phyloP scores from a whole-genome alignment of 352 stramenopile species.

The Blastocystis sp. region DNA sequence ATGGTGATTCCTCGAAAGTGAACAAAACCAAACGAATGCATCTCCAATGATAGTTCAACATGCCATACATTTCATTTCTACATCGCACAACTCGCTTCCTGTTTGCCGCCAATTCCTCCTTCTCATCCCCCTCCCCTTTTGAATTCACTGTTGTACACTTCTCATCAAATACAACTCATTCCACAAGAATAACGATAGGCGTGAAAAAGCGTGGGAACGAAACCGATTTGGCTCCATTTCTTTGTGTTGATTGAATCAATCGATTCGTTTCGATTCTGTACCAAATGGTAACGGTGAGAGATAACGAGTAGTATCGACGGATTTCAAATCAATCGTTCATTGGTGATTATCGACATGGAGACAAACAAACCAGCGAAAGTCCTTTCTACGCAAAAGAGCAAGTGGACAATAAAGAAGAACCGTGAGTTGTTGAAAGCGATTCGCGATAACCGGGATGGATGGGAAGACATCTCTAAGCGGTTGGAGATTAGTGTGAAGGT shows the following conservation, averaged over 20 bases:
- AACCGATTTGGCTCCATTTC: background rate
- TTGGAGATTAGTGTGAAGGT: background rate
- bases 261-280: background rate
- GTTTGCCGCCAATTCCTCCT: too few species aligned
- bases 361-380: background rate
- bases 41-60: too few species aligned
- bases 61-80: too few species aligned
- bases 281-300: background rate
- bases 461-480: background rate
- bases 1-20: too few species aligned
- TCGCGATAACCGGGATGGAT: background rate
- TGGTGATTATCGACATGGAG: background rate
- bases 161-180: too few species aligned
- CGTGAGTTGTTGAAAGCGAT: slow-evolving; percentile 1
- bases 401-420: slow-evolving; percentile 16
- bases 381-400: background rate
- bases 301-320: background rate
- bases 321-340: background rate
- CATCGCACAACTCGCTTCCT: too few species aligned
- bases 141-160: too few species aligned
- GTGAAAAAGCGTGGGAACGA: too few species aligned
- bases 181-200: too few species aligned
- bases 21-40: too few species aligned
- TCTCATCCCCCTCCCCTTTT: too few species aligned
- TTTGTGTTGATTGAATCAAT: background rate